phyloP scores from a whole-genome alignment of 1,284 basidiomycete genomes.

The Malassezia cuniculi region DNA sequence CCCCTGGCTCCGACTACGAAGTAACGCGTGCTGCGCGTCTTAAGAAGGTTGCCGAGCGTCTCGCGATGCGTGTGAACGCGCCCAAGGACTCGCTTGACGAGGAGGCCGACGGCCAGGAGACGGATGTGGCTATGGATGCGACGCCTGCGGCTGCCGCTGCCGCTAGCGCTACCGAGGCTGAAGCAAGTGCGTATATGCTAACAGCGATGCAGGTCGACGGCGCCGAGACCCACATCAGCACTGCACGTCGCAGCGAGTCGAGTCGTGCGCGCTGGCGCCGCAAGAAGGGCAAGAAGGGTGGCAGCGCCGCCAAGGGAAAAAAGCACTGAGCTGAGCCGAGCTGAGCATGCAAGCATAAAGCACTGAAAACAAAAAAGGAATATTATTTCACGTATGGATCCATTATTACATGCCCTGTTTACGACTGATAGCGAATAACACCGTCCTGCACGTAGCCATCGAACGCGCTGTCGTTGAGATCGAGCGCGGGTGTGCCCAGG shows the following conservation, averaged over 20 bases:
- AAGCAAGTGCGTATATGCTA: neutral
- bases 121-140: constrained; percentile 45
- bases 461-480: constrained; percentile 12
- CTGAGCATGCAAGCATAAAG: neutral
- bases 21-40: constrained; percentile 71
- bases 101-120: constrained; percentile 48
- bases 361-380: neutral
- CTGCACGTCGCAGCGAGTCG: no score
- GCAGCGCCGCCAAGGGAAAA: no score
- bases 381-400: neutral
- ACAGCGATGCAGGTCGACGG: constrained; percentile 5
- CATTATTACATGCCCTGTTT: no score
- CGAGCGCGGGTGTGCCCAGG: constrained; percentile 1
- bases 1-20: constrained; percentile 60
- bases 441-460: constrained; percentile 29
- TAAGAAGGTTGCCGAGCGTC: constrained; percentile 60
- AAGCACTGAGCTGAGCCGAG: no score
- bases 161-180: constrained; percentile 22
- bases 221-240: neutral
- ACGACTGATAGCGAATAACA: constrained; percentile 22
- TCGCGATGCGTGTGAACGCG: constrained; percentile 44
- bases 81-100: constrained; percentile 36
- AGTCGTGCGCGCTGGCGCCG: no score
- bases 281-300: no score
- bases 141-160: no score